Percentiles rank a stretch among this genome's conserved stretches.
phyloP scores from a whole-genome alignment of 2,329 filamentous ascomycete genomes.

The Penicillium expansum region DNA sequence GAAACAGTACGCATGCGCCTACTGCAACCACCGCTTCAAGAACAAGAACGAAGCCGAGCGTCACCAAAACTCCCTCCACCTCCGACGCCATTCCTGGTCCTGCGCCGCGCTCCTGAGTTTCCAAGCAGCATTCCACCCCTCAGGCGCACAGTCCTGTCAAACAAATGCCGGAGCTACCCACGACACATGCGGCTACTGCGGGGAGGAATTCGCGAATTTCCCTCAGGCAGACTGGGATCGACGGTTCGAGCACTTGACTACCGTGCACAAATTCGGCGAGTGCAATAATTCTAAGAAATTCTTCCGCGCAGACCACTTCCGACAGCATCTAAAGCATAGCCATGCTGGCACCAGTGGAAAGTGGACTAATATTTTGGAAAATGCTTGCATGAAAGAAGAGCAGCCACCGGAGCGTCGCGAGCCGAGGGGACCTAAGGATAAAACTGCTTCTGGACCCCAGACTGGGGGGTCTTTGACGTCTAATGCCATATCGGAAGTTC shows the following conservation, averaged over 20 bases:
- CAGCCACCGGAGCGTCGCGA: conserved; percentile 33
- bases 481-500: conserved; percentile 32
- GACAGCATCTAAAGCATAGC: conserved; percentile 96
- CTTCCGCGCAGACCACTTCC: conserved; percentile 94
- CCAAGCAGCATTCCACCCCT: conserved; percentile 83
- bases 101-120: conserved; percentile 78
- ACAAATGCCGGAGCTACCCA: conserved; percentile 37
- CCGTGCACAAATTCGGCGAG: conserved; percentile 93
- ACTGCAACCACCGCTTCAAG: conserved; percentile 93
- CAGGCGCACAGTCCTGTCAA: conserved; percentile 49
- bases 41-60: conserved; percentile 98
- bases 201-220: conserved; percentile 76
- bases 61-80: conserved; percentile 91
- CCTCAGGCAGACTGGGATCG: conserved; percentile 83
- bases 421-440: conserved; percentile 5
- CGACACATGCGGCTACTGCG: conserved; percentile 93
- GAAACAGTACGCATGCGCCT: conserved; percentile 92
- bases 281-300: conserved; percentile 99
- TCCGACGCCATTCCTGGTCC: conserved; percentile 93
- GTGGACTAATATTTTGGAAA: conserved; percentile 98
- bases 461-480: conserved; percentile 20
- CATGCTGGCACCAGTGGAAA: conserved; percentile 95
- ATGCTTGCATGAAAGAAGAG: conserved; percentile 93
- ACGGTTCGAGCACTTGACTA: conserved; percentile 80
- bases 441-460: conserved; percentile 7